phyloP scores from a whole-genome alignment of 371 early-diverging fungal genomes.

The Saksenaea oblongispora region DNA sequence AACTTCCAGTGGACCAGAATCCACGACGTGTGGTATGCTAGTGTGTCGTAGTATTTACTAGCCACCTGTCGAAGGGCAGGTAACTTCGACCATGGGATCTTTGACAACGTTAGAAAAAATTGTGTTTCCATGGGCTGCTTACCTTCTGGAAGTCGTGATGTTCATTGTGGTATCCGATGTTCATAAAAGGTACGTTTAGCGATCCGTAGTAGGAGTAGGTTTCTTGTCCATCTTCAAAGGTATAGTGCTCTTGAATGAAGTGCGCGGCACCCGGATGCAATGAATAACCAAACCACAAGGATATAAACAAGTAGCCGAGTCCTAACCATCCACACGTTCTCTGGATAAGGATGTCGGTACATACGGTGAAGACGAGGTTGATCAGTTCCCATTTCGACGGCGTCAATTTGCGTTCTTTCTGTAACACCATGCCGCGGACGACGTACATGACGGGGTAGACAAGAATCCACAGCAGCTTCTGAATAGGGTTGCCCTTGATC shows the following conservation, averaged over 20 bases:
- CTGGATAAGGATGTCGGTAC: constrained; percentile 60
- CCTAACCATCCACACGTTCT: constrained; percentile 68
- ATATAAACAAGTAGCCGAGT: constrained; percentile 73
- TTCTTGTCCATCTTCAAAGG: constrained; percentile 94
- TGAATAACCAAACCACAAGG: constrained; percentile 88
- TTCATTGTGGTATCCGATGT: constrained; percentile 96
- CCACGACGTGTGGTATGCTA: constrained; percentile 92
- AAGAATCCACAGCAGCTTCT: constrained; percentile 81
- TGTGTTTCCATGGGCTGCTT: not conserved
- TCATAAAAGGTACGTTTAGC: constrained; percentile 82
- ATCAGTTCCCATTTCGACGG: constrained; percentile 81
- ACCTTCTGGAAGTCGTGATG: constrained; percentile 94
- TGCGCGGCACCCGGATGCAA: constrained; percentile 97
- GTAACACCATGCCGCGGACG: constrained; percentile 81
- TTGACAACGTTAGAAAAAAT: constrained; percentile 5
- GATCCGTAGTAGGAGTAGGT: constrained; percentile 97
- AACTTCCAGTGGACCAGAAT: constrained; percentile 80
- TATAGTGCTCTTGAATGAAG: constrained; percentile 98
- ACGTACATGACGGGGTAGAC: constrained; percentile 93
- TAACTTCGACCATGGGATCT: constrained; percentile 90
- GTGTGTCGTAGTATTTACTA: constrained; percentile 87
- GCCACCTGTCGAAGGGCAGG: constrained; percentile 83
- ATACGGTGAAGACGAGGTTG: constrained; percentile 72
- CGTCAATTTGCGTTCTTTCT: constrained; percentile 57
- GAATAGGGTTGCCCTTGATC: constrained; percentile 73